Evolutionary conservation across 441 rosid genomes (phyloP).

Genomic region (Flueggea neowawraea): DNA sequence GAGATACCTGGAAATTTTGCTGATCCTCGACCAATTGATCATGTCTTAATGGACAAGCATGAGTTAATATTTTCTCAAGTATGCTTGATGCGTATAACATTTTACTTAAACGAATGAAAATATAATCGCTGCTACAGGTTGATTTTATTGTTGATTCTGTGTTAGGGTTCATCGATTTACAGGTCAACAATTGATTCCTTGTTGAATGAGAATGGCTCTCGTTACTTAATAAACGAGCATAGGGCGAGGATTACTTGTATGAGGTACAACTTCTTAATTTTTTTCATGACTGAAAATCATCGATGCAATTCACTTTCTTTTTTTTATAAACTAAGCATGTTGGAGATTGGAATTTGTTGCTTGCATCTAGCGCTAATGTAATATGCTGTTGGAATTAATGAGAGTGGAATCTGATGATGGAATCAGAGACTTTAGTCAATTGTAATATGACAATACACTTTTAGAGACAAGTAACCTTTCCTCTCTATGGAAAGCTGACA

Average conservation of each 20-base stretch:
- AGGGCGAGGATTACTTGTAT: slow-evolving; percentile 65
- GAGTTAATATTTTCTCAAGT: slow-evolving; percentile 48
- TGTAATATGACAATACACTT: too few species aligned
- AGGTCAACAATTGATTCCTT: slow-evolving; percentile 21
- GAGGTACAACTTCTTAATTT: slow-evolving; percentile 37
- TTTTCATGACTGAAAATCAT: not conserved
- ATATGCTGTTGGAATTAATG: too few species aligned
- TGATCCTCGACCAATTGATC: slow-evolving; percentile 10
- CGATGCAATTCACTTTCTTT: too few species aligned
- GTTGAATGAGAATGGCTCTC: slow-evolving; percentile 18
- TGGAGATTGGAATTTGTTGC: too few species aligned
- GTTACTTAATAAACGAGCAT: slow-evolving; percentile 32
- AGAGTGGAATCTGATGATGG: too few species aligned
- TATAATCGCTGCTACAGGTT: too few species aligned
- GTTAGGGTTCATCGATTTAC: slow-evolving; percentile 37
- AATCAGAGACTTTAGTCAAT: too few species aligned
- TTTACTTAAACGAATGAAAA: too few species aligned
- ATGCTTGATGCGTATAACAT: not conserved
- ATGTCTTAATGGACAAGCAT: slow-evolving; percentile 33
- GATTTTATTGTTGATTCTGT: not conserved
- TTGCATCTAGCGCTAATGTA: too few species aligned
- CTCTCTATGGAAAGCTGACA: too few species aligned
- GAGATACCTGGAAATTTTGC: slow-evolving; percentile 19
- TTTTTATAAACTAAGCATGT: too few species aligned
- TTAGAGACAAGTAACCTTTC: too few species aligned